Evolutionary conservation across 208 protist genomes (phyloP).

Genomic region (Trypanosoma mega): DNA sequence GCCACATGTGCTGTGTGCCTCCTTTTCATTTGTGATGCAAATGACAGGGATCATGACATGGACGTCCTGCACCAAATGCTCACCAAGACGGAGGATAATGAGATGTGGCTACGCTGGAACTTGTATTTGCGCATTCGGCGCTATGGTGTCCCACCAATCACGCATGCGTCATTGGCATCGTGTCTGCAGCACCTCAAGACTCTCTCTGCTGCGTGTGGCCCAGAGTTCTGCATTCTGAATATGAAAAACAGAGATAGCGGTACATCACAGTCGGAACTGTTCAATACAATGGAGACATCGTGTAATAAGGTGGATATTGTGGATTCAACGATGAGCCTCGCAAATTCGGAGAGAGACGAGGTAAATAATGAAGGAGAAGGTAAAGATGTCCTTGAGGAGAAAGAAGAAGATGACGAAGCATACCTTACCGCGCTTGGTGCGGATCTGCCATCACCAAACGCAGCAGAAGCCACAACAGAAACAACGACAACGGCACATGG

Average conservation of each 20-base stretch:
- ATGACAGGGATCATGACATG: slow-evolving; percentile 1
- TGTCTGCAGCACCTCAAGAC: slow-evolving; percentile 2
- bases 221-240: slow-evolving; percentile 14
- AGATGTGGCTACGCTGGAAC: slow-evolving; percentile 16
- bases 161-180: neutral
- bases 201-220: slow-evolving; percentile 10
- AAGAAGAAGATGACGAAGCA: neutral
- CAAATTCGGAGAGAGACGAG: too few species aligned
- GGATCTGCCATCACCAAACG: neutral
- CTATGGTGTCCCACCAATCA: slow-evolving; percentile 6
- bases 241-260: too few species aligned
- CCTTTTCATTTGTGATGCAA: neutral
- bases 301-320: slow-evolving; percentile 1
- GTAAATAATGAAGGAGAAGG: neutral
- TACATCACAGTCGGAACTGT: too few species aligned
- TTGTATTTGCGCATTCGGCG: slow-evolving; percentile 19
- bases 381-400: neutral
- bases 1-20: slow-evolving; percentile 17
- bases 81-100: neutral
- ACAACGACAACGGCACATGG: too few species aligned
- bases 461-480: too few species aligned
- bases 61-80: slow-evolving; percentile 9
- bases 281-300: too few species aligned
- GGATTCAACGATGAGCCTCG: too few species aligned
- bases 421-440: neutral